Base-by-base conservation (phyloP, 2,329 filamentous ascomycete genomes). In the Aspergillus ochraceus region DNA sequence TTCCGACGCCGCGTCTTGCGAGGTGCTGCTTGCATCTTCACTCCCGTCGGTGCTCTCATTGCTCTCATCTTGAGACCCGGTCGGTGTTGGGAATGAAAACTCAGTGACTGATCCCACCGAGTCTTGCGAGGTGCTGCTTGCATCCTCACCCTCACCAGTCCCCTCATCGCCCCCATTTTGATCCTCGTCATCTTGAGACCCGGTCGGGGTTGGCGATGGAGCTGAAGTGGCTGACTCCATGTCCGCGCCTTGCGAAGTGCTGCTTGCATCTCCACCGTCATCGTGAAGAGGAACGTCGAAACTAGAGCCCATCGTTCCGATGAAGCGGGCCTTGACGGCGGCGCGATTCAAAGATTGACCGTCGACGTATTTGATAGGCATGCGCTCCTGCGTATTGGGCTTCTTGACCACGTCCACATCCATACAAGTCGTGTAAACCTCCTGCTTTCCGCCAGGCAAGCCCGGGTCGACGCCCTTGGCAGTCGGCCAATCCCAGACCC, bases 401-500 rank as follows among this genome's bases (percentile, higher is more conserved):
- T 66, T 51, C n/a, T 66, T 70, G 29, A 72, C 64, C 49, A 81
- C 70, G 55, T 81, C 74, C 20, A 82, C 69, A 62, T 82, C 80
- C 67, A 82, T 80, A 62, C 80, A 82, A 14, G 78, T 80, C 2
- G 80, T 82, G 60, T 82, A 82, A 42, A 80, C 71, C 64, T 82
- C 79, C 50, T 71, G 64, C 65, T 80, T 80, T 46, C 78, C 79
- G 6, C 76, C 64, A n/a, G 76, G 74, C 22, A 76, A 65, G 9
- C 62, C 68, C 17, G 74, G 66, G 60, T 77, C 71, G 19, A 62
- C 71, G 42, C 69, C 67, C 11, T 76, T 69, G n/a, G 65, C 80
- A 14, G 86, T 88, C 2, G 89, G 88, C 91, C 92, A 99, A 75
- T 96, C 90, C 95, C 95, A 98, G 50, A 97, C 89, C 94, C 94